Evolutionary conservation across 2,329 filamentous ascomycete species (phyloP).

Genomic region (Epichloe brachyelytri): DNA sequence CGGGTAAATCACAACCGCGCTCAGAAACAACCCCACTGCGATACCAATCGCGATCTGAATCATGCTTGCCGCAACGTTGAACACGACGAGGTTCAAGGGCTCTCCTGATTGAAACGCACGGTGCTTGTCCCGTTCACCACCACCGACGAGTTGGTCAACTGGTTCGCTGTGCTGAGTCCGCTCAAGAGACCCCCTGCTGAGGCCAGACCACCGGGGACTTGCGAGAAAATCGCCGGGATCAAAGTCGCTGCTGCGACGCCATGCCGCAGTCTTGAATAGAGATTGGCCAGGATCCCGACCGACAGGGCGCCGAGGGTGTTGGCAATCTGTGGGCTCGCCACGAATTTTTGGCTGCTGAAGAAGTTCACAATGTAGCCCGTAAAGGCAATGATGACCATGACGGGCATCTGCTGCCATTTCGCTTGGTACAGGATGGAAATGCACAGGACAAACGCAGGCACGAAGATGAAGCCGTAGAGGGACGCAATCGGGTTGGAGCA

Average conservation of each 20-base stretch:
- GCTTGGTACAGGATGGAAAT: constrained; percentile 68
- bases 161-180: constrained; percentile 30
- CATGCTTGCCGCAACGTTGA: constrained; percentile 35
- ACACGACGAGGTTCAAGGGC: constrained; percentile 25
- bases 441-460: constrained; percentile 59
- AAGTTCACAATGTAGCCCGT: constrained; percentile 66
- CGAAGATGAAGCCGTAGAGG: constrained; percentile 52
- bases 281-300: constrained; percentile 64
- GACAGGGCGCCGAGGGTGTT: constrained; percentile 66
- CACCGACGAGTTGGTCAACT: constrained; percentile 26
- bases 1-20: constrained; percentile 35
- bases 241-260: constrained; percentile 36
- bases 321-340: constrained; percentile 58
- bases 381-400: constrained; percentile 63
- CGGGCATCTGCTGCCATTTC: constrained; percentile 66
- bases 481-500: constrained; percentile 31
- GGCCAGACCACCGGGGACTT: constrained; percentile 34
- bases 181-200: constrained; percentile 33
- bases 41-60: constrained; percentile 41
- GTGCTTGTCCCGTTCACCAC: constrained; percentile 23
- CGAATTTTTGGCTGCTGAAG: constrained; percentile 53
- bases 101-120: constrained; percentile 11
- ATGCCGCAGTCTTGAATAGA: constrained; percentile 51
- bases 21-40: constrained; percentile 36
- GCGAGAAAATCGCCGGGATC: constrained; percentile 35